A percentile compares a stretch with the other conserved stretches of the same genome.
Evolutionary conservation across 768 basidiomycete species (phyloP).

Genomic region (Leccinellum albellum): DNA sequence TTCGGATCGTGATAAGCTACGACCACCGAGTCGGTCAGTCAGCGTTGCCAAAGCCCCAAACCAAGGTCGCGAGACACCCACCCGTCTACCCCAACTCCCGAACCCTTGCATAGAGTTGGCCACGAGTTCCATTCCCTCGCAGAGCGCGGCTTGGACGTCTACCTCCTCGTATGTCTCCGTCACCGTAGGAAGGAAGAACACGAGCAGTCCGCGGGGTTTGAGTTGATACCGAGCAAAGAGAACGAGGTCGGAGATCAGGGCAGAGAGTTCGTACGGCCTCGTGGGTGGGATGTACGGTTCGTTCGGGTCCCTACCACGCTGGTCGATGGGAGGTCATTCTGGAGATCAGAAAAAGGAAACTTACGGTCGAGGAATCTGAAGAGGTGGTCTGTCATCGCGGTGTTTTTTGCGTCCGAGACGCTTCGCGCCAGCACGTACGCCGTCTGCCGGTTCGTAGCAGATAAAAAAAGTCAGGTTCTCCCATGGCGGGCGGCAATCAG

Average conservation of each 20-base stretch:
- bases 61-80: conserved; percentile 37
- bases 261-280: conserved; percentile 87
- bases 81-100: conserved; percentile 91
- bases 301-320: conserved; percentile 33
- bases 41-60: background rate
- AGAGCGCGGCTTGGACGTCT: conserved; percentile 74
- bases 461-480: background rate
- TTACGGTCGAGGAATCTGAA: conserved; percentile 42
- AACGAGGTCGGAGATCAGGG: conserved; percentile 78
- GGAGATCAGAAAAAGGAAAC: conserved; percentile 17
- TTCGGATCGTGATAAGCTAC: conserved; percentile 89
- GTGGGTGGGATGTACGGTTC: conserved; percentile 86
- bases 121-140: conserved; percentile 83
- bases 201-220: conserved; percentile 81
- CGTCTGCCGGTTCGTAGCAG: conserved; percentile 50
- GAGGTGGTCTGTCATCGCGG: conserved; percentile 23
- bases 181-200: conserved; percentile 93
- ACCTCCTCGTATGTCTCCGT: conserved; percentile 87
- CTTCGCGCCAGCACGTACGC: conserved; percentile 87
- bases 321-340: background rate
- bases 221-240: conserved; percentile 78
- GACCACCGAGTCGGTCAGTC: conserved; percentile 1
- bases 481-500: background rate
- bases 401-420: conserved; percentile 66
- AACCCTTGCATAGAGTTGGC: conserved; percentile 91